Evolutionary conservation across 1,139 yeast species (phyloP).

Genomic region (Taphrina deformans): DNA sequence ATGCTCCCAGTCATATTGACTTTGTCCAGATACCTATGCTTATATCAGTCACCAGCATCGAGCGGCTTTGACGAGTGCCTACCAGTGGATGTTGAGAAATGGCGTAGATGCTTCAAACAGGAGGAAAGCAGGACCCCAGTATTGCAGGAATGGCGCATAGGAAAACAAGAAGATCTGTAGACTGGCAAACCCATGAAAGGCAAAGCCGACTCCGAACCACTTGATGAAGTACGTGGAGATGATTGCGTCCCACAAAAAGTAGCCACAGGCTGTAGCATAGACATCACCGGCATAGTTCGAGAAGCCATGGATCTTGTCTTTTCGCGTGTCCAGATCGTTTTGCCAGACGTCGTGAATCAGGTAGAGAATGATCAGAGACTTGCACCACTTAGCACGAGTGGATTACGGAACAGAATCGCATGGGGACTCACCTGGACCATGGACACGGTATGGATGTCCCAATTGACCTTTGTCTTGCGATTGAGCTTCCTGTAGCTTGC

Average conservation of each 20-base stretch:
- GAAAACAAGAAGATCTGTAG: slow-evolving; percentile 68
- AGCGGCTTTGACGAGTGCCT: slow-evolving; percentile 52
- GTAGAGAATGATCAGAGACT: slow-evolving; percentile 42
- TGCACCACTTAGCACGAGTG: background rate
- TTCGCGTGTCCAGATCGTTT: slow-evolving; percentile 56
- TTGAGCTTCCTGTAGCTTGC: slow-evolving; percentile 55
- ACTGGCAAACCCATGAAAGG: slow-evolving; percentile 83
- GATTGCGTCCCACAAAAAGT: slow-evolving; percentile 86
- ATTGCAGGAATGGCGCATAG: slow-evolving; percentile 67
- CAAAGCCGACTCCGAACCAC: slow-evolving; percentile 77
- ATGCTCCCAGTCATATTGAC: slow-evolving; percentile 33
- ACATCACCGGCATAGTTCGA: slow-evolving; percentile 76
- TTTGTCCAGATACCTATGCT: slow-evolving; percentile 33
- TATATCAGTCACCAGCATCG: slow-evolving; percentile 51
- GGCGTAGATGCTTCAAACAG: slow-evolving; percentile 91
- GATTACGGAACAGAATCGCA: background rate
- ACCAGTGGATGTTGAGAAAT: slow-evolving; percentile 70
- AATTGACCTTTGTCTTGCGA: slow-evolving; percentile 60
- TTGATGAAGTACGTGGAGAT: slow-evolving; percentile 63
- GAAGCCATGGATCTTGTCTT: slow-evolving; percentile 58
- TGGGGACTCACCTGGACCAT: slow-evolving; percentile 59
- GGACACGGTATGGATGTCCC: slow-evolving; percentile 86
- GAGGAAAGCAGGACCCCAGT: slow-evolving; percentile 81
- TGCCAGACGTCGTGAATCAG: slow-evolving; percentile 59
- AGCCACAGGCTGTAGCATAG: slow-evolving; percentile 71